Evolutionary conservation across 257 asterid genomes (phyloP).

Genomic region (Solanum etuberosum): DNA sequence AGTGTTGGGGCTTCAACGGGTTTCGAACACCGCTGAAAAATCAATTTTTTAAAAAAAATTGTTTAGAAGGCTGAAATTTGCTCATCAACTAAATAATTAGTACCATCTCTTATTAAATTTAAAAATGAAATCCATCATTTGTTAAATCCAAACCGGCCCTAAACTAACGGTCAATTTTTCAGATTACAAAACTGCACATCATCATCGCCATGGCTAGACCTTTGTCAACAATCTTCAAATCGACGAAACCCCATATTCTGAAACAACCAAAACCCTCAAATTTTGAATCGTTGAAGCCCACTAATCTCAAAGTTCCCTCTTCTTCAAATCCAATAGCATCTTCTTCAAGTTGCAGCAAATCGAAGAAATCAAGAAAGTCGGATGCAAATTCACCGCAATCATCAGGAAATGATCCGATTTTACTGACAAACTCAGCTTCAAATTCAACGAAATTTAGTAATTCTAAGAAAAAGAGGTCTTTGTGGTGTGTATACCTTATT

Average conservation of each 20-base stretch:
- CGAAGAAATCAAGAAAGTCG: background rate
- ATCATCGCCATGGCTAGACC: slow-evolving; percentile 21
- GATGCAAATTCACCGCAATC: background rate
- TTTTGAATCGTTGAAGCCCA: background rate
- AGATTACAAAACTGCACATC: background rate
- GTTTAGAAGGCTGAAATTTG: background rate
- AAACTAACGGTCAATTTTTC: background rate
- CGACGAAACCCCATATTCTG: slow-evolving; percentile 35
- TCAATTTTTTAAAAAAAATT: too few relatives aligned
- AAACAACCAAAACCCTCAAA: slow-evolving; percentile 7
- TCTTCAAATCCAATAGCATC: background rate
- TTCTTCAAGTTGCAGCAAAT: background rate
- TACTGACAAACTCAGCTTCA: slow-evolving; percentile 2
- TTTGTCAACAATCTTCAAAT: slow-evolving; percentile 49
- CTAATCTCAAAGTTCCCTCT: background rate
- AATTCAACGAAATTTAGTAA: background rate
- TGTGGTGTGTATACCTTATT: slow-evolving; percentile 70
- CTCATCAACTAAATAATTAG: background rate
- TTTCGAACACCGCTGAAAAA: too few relatives aligned
- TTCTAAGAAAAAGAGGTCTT: background rate
- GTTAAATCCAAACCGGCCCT: background rate
- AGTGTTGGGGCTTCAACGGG: too few relatives aligned
- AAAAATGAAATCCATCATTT: background rate
- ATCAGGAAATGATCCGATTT: slow-evolving; percentile 1
- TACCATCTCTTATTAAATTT: background rate